Conservation (phyloP, 2,329 filamentous ascomycete species). For the Colletotrichum lini region DNA sequence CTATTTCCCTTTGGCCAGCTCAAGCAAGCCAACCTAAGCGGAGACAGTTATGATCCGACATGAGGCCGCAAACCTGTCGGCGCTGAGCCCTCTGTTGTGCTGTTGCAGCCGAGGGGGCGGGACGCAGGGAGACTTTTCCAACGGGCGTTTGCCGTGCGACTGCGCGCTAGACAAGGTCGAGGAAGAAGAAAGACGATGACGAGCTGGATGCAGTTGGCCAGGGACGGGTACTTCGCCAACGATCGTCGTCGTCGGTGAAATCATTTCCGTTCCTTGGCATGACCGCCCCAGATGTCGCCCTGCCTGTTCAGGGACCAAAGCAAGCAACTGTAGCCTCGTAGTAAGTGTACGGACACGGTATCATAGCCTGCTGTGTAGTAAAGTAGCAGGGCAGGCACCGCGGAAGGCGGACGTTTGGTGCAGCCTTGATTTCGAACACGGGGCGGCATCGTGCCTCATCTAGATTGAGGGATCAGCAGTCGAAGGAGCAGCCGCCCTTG, state of each 20-base stretch:
- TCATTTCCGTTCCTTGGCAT: constrained; percentile 22
- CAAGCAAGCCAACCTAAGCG: constrained; percentile 19
- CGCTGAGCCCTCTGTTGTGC: neutral
- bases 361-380: neutral
- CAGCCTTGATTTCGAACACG: constrained; percentile 30
- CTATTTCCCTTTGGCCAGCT: constrained; percentile 9
- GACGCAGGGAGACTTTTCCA: constrained; percentile 32
- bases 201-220: neutral
- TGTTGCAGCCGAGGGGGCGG: constrained; percentile 12
- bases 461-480: constrained; percentile 40
- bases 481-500: constrained; percentile 22
- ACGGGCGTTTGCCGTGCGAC: constrained; percentile 20
- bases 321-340: no score
- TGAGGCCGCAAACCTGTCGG: constrained; percentile 20
- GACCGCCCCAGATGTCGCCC: no score
- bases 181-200: constrained; percentile 1
- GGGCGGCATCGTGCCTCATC: constrained; percentile 38
- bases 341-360: no score
- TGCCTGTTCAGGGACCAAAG: no score
- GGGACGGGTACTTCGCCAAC: neutral
- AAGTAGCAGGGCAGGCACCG: constrained; percentile 2
- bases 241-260: constrained; percentile 29
- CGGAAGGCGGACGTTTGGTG: constrained; percentile 3
- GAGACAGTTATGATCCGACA: constrained; percentile 23
- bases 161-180: constrained; percentile 14